phyloP scores from a whole-genome alignment of 352 stramenopile species.

The Globisporangium solare region DNA sequence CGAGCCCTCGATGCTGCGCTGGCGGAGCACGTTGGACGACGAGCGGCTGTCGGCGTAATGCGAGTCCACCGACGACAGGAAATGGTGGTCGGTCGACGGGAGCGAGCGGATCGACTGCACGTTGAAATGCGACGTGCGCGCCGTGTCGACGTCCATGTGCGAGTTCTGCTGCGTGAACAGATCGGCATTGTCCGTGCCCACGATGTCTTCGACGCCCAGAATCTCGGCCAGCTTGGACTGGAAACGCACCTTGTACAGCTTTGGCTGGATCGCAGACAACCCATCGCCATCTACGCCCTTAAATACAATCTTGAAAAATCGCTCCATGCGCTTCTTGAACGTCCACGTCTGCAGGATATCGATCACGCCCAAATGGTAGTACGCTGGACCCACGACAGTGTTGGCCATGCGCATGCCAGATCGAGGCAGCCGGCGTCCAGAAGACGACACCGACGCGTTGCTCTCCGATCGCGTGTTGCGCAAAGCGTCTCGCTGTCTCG shows the following conservation, averaged over 20 bases:
- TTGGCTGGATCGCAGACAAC: constrained; percentile 78
- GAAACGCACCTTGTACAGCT: constrained; percentile 84
- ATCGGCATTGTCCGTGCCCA: constrained; percentile 33
- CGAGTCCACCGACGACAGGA: constrained; percentile 48
- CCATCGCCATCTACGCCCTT: constrained; percentile 75
- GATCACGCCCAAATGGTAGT: constrained; percentile 90
- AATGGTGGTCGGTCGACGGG: constrained; percentile 57
- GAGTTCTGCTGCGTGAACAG: constrained; percentile 83
- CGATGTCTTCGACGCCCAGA: constrained; percentile 69
- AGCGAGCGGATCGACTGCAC: constrained; percentile 73
- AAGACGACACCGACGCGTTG: constrained; percentile 64
- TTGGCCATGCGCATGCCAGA: constrained; percentile 84
- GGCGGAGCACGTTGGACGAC: constrained; percentile 39
- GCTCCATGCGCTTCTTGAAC: constrained; percentile 81
- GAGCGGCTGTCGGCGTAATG: constrained; percentile 58
- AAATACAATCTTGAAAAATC: constrained; percentile 86
- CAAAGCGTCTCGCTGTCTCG: constrained; percentile 35
- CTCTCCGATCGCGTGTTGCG: constrained; percentile 45
- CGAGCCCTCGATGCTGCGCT: constrained; percentile 50
- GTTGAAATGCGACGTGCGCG: constrained; percentile 44
- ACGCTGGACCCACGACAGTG: constrained; percentile 81
- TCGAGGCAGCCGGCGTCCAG: constrained; percentile 57
- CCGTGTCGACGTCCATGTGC: constrained; percentile 85
- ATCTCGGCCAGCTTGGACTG: constrained; percentile 86
- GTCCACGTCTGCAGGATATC: constrained; percentile 91